A percentile compares a stretch with the other conserved stretches of the same genome.
Conservation (phyloP, 75 land plant genomes). For the Cryptomeria japonica region DNA sequence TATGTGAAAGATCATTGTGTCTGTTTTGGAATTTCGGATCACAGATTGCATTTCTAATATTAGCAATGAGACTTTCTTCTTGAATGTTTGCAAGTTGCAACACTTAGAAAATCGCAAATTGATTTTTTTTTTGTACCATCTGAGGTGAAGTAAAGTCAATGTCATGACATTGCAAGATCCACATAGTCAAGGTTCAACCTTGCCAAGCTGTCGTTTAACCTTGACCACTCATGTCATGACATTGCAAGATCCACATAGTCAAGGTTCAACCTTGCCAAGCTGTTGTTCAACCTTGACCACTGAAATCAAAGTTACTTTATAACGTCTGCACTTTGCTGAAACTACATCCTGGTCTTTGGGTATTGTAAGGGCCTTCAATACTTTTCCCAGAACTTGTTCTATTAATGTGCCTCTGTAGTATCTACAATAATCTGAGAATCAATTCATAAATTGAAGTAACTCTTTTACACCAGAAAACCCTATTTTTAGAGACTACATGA, state of each 20-base stretch:
- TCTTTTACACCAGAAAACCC: background rate
- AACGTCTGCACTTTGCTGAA: slow-evolving; percentile 94
- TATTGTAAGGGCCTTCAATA: slow-evolving; percentile 54
- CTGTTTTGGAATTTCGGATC: background rate
- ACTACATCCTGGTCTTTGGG: slow-evolving; percentile 72
- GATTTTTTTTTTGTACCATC: background rate
- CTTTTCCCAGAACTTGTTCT: slow-evolving; percentile 82
- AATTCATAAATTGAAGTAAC: background rate
- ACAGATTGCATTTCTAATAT: background rate
- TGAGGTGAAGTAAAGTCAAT: background rate
- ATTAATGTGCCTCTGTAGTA: slow-evolving; percentile 89
- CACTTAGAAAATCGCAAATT: background rate
- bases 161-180: slow-evolving; percentile 58
- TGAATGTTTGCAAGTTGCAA: background rate
- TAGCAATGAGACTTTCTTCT: background rate
- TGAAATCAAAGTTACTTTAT: slow-evolving; percentile 93
- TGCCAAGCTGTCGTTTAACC: too few species aligned
- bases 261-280: slow-evolving; percentile 75
- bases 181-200: slow-evolving; percentile 86
- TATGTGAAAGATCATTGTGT: background rate
- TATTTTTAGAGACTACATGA: background rate
- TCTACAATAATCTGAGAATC: slow-evolving; percentile 28
- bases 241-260: slow-evolving; percentile 89
- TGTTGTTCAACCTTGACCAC: slow-evolving; percentile 95
- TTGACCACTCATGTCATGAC: slow-evolving; percentile 99